phyloP scores from a whole-genome alignment of 139 green algal genomes.

The Nannochloris sp. region DNA sequence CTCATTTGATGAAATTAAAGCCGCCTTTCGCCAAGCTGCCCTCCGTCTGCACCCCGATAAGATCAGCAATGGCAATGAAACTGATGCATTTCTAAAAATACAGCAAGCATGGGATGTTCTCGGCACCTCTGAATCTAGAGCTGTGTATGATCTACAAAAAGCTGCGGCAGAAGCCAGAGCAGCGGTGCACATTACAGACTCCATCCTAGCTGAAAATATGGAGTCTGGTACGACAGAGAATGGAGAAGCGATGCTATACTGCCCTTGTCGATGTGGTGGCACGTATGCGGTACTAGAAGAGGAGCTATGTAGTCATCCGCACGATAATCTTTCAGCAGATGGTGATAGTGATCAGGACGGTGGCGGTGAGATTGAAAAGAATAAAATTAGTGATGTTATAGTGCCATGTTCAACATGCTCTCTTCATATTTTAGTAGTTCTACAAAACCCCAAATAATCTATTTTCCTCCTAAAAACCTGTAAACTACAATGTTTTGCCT shows the following conservation, averaged over 20 bases:
- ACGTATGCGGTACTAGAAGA: not conserved
- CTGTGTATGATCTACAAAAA: constrained; percentile 17
- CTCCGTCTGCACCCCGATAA: constrained; percentile 83
- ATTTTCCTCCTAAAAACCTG: no score
- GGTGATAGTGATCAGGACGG: no score
- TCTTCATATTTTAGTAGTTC: constrained; percentile 18
- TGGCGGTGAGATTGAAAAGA: no score
- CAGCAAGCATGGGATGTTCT: constrained; percentile 1
- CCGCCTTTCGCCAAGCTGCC: constrained; percentile 67
- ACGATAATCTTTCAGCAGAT: no score
- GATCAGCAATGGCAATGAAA: not conserved
- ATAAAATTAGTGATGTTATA: not conserved
- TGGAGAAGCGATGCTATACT: constrained; percentile 7
- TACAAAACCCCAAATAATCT: no score
- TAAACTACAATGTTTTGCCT: no score
- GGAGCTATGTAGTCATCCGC: not conserved
- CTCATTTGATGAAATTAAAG: constrained; percentile 57
- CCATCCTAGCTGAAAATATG: constrained; percentile 5
- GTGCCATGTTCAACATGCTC: constrained; percentile 29
- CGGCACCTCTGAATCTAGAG: not conserved
- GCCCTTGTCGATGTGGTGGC: constrained; percentile 31
- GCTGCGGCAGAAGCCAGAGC: not conserved
- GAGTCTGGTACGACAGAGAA: not conserved
- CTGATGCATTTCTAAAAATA: not conserved
- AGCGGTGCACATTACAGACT: constrained; percentile 11